Percentiles rank a stretch among this genome's conserved stretches.
Conservation (phyloP, 1,139 yeast species). For the Hansenula sp. region DNA sequence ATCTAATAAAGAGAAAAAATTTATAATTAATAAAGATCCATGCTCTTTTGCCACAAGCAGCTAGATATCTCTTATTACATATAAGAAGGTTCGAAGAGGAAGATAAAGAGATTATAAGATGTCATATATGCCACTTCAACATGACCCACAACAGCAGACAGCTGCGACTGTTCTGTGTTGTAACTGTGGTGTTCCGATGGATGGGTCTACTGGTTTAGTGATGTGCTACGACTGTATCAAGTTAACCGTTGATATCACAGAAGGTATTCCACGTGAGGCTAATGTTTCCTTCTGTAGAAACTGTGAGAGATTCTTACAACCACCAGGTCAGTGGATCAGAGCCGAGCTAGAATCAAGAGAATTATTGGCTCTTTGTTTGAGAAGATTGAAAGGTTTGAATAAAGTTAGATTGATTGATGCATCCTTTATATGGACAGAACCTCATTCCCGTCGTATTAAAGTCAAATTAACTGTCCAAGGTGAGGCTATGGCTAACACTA, state of each 20-base stretch:
- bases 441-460: conserved; percentile 93
- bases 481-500: conserved; percentile 89
- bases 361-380: conserved; percentile 81
- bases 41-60: background rate
- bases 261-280: conserved; percentile 94
- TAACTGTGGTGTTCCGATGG: conserved; percentile 98
- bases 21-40: conserved; percentile 1
- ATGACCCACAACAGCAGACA: conserved; percentile 27
- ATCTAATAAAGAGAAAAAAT: conserved; percentile 4
- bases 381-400: conserved; percentile 82
- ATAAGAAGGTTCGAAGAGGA: background rate
- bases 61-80: no score
- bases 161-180: conserved; percentile 92
- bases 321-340: conserved; percentile 90
- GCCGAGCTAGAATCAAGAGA: conserved; percentile 93
- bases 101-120: conserved; percentile 5
- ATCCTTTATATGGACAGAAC: conserved; percentile 97
- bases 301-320: conserved; percentile 94
- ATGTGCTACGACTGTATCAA: conserved; percentile 98
- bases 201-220: conserved; percentile 88
- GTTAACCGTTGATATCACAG: conserved; percentile 89
- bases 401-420: conserved; percentile 93
- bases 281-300: conserved; percentile 91
- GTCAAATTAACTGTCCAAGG: conserved; percentile 94
- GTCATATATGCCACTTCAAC: conserved; percentile 23